Percentiles rank a stretch among this genome's conserved stretches.
Evolutionary conservation across 2,329 filamentous ascomycete species (phyloP).

Genomic region (Fusarium redolens): DNA sequence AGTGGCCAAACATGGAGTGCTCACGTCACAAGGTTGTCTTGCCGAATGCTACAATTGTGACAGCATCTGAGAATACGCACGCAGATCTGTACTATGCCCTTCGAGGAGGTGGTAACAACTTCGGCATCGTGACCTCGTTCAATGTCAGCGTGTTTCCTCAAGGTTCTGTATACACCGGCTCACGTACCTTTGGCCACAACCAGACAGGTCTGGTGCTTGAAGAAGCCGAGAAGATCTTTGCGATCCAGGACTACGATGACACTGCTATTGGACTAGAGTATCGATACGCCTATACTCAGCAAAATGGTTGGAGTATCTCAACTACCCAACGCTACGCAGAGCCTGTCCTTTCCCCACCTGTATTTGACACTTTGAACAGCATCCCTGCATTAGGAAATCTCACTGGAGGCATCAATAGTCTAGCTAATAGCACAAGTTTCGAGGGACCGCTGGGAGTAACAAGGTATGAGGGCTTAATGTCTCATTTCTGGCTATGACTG

Average conservation of each 20-base stretch:
- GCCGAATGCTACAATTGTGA: conserved; percentile 56
- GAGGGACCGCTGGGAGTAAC: background rate
- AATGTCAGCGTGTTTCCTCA: conserved; percentile 7
- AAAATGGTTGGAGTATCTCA: background rate
- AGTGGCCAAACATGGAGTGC: too few relatives aligned
- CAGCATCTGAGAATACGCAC: conserved; percentile 51
- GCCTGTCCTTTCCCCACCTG: background rate
- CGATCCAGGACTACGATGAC: background rate
- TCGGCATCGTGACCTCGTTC: conserved; percentile 65
- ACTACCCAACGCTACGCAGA: background rate
- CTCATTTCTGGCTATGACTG: too few relatives aligned
- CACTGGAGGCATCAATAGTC: background rate
- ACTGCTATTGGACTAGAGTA: background rate
- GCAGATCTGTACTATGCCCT: conserved; percentile 69
- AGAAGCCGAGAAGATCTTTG: background rate
- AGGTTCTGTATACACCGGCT: background rate
- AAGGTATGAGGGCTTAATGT: background rate
- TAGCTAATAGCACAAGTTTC: background rate
- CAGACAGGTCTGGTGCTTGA: background rate
- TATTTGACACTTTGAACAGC: background rate
- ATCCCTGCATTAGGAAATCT: background rate
- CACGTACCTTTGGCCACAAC: background rate
- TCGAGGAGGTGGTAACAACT: conserved; percentile 67
- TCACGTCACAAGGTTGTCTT: conserved; percentile 50
- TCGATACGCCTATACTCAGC: background rate